These are phyloP conservation scores for Auricularia auricula-judae DNA, from an alignment of 768 basidiomycete species.

Conservation along the genomic window DNA sequence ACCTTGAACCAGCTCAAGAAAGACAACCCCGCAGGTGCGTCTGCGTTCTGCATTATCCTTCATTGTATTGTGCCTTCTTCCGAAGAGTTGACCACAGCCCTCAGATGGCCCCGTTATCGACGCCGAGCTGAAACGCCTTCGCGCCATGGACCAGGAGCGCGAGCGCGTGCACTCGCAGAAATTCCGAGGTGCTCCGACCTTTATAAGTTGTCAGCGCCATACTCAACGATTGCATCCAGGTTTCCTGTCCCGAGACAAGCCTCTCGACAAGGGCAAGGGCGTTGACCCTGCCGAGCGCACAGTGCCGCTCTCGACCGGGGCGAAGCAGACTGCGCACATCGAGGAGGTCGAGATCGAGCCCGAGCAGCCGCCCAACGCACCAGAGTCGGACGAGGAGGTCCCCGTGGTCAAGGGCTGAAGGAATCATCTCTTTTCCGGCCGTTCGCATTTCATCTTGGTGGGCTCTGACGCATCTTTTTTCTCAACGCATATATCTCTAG, in stretches of 20 bases:
- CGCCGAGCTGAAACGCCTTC: constrained; percentile 53
- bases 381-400: background rate
- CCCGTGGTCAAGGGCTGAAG: background rate
- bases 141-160: constrained; percentile 52
- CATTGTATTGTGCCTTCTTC: background rate
- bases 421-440: background rate
- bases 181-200: constrained; percentile 45
- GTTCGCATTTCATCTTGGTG: background rate
- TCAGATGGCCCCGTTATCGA: constrained; percentile 48
- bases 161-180: constrained; percentile 57
- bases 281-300: background rate
- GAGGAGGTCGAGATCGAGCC: constrained; percentile 1
- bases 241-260: background rate
- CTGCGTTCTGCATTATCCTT: background rate
- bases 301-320: background rate
- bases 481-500: no score
- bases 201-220: no score
- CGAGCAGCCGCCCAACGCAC: background rate
- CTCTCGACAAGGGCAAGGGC: background rate
- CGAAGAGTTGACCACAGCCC: background rate
- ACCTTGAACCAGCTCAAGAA: constrained; percentile 53
- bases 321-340: background rate
- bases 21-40: constrained; percentile 48
- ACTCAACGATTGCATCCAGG: background rate
- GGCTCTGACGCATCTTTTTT: no score